These are phyloP conservation scores for Forsythia viridissima DNA, from an alignment of 257 asterid species.

Conservation along the genomic window DNA sequence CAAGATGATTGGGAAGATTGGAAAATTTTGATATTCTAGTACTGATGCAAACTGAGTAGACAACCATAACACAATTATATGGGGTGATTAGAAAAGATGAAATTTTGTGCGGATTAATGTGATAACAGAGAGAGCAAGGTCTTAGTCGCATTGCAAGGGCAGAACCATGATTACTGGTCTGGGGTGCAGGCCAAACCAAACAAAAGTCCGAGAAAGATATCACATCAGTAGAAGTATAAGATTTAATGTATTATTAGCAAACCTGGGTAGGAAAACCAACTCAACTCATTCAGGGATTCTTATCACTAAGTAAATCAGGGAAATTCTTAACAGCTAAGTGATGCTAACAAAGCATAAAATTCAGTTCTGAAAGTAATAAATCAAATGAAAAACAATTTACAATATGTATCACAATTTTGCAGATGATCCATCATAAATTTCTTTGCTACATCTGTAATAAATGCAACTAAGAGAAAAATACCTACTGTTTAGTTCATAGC, in stretches of 20 bases:
- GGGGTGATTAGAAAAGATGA: neutral
- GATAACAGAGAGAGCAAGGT: neutral
- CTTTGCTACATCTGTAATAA: neutral
- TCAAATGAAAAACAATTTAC: neutral
- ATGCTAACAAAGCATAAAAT: neutral
- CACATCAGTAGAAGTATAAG: neutral
- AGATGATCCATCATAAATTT: neutral
- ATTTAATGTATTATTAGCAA: neutral
- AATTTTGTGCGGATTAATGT: neutral
- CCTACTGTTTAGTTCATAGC: constrained; percentile 12
- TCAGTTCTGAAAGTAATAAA: neutral
- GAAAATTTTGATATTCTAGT: neutral
- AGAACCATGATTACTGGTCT: neutral
- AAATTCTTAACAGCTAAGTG: neutral
- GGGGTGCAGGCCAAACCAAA: neutral
- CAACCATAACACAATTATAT: neutral
- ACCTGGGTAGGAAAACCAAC: neutral
- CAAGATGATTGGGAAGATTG: neutral
- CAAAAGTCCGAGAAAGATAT: neutral
- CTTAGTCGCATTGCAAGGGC: neutral
- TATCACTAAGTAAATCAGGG: neutral
- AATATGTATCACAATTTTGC: neutral
- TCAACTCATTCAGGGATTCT: neutral
- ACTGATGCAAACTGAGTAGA: neutral
- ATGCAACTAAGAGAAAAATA: neutral